A percentile compares a stretch with the other conserved stretches of the same genome.
These are phyloP conservation scores for Xylogone sp. DNA, from an alignment of 2,329 filamentous ascomycete genomes.

Conservation along the genomic window DNA sequence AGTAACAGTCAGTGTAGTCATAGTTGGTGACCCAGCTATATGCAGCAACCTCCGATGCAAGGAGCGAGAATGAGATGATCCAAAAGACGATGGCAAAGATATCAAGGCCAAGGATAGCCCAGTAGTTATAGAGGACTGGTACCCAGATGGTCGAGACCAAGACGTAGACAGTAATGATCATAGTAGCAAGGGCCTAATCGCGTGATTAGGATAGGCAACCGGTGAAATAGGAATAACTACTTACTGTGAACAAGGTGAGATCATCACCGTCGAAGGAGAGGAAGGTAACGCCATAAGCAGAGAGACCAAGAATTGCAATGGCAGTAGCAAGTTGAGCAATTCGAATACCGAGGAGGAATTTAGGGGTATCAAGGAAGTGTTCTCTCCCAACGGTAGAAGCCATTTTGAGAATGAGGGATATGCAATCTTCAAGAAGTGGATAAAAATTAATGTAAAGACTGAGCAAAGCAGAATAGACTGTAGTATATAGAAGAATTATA, in stretches of 20 bases:
- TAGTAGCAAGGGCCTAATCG: slow-evolving; percentile 33
- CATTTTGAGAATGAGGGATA: not conserved
- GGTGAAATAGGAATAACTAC: slow-evolving; percentile 21
- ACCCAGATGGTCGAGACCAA: slow-evolving; percentile 31
- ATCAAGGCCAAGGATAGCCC: slow-evolving; percentile 48
- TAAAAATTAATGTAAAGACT: no score
- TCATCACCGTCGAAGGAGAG: slow-evolving; percentile 24
- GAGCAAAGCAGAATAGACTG: no score
- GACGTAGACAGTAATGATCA: slow-evolving; percentile 44
- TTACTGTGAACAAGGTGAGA: slow-evolving; percentile 33
- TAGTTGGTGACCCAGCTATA: not conserved
- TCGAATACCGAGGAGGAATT: slow-evolving; percentile 7
- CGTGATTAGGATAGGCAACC: slow-evolving; percentile 5
- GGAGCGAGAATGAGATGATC: slow-evolving; percentile 29
- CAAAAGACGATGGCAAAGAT: slow-evolving; percentile 50
- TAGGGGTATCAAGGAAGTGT: not conserved
- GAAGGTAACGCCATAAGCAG: slow-evolving; percentile 38
- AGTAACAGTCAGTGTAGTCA: slow-evolving; percentile 8
- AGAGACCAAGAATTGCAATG: slow-evolving; percentile 42
- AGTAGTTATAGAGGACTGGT: slow-evolving; percentile 46
- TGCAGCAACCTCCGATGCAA: slow-evolving; percentile 12
- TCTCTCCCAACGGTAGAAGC: not conserved
- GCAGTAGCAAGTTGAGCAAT: slow-evolving; percentile 32
- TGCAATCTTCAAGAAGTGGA: not conserved
- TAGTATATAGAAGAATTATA: no score